Evolutionary conservation across 306 rosid species (phyloP).

Genomic region (Cyclanthera cordifolia): DNA sequence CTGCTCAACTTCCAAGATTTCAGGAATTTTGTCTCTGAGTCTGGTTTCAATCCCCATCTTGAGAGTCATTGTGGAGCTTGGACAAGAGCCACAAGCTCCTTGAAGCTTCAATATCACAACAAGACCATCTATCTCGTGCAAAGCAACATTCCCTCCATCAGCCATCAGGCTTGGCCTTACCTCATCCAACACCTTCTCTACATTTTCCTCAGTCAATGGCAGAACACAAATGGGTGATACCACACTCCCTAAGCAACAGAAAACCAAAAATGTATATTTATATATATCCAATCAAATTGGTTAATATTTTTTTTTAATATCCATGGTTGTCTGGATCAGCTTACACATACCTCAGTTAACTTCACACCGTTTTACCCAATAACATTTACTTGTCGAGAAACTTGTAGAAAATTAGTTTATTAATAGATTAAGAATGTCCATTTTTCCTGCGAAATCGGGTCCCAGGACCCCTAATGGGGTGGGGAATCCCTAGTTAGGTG

Average conservation of each 20-base stretch:
- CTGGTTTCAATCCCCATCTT: conserved; percentile 92
- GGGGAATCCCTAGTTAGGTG: too few species aligned
- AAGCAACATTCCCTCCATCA: conserved; percentile 94
- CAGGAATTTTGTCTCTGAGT: conserved; percentile 82
- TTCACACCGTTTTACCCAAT: too few species aligned
- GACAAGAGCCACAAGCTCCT: conserved; percentile 98
- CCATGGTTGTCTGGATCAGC: too few species aligned
- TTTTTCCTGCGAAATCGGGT: too few species aligned
- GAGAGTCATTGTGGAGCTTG: conserved; percentile 89
- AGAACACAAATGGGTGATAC: conserved; percentile 67
- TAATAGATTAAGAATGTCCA: too few species aligned
- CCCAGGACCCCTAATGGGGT: too few species aligned
- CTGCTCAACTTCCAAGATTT: conserved; percentile 82
- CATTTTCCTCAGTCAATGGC: conserved; percentile 89
- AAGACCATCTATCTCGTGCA: conserved; percentile 95
- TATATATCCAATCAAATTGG: not conserved
- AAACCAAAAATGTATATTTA: conserved; percentile 1
- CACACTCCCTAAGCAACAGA: conserved; percentile 35
- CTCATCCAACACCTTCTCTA: conserved; percentile 88
- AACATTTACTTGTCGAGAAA: too few species aligned
- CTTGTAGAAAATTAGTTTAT: too few species aligned
- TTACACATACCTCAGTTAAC: too few species aligned
- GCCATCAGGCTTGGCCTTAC: conserved; percentile 90
- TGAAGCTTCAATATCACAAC: conserved; percentile 76
- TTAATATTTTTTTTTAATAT: too few species aligned